phyloP scores from a whole-genome alignment of 164 flowering plant genomes.

The Platanus orientalis region DNA sequence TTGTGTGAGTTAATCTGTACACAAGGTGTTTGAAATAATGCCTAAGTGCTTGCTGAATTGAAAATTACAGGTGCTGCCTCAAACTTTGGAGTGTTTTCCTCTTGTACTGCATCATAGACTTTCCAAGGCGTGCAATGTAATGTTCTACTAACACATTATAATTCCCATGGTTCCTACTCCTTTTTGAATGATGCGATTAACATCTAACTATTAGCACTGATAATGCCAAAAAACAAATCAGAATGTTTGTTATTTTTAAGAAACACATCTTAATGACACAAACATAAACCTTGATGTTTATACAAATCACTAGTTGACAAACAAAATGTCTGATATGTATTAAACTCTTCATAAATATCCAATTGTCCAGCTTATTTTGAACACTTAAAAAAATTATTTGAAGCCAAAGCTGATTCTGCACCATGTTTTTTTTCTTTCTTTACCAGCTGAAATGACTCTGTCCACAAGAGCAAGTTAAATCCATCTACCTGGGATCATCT shows the following conservation, averaged over 20 bases:
- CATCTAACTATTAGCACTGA: neutral
- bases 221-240: neutral
- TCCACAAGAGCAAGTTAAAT: neutral
- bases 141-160: neutral
- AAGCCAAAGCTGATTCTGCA: neutral
- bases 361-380: neutral
- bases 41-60: no score
- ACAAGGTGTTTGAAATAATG: no score
- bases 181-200: neutral
- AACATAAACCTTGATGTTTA: no score
- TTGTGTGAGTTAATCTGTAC: no score
- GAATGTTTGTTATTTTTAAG: neutral
- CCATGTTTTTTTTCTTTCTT: neutral
- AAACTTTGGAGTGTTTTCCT: no score
- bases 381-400: no score
- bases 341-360: neutral
- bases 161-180: neutral
- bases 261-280: no score
- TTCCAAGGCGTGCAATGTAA: neutral
- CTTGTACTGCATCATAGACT: no score
- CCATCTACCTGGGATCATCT: constrained; percentile 90
- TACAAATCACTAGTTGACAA: neutral
- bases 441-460: neutral
- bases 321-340: neutral
- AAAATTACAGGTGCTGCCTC: no score